Evolutionary conservation across 495 filamentous ascomycete species (phyloP).

Genomic region (Cryomyces minteri): DNA sequence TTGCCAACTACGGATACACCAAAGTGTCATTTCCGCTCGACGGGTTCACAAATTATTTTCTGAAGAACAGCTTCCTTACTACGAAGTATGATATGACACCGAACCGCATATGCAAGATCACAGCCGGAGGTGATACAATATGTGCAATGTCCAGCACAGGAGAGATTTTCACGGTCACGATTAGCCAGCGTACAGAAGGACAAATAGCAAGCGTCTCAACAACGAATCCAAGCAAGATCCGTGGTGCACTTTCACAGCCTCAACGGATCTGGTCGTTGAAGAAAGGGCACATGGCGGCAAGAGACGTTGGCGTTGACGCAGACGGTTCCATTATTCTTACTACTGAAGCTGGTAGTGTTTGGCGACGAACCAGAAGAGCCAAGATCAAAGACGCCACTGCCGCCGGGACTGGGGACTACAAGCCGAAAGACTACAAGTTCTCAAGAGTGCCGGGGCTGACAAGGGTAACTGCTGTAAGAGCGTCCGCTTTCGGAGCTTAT

Average conservation of each 20-base stretch:
- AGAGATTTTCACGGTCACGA: constrained; percentile 64
- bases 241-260: constrained; percentile 53
- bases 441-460: constrained; percentile 75
- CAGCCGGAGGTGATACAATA: constrained; percentile 73
- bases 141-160: constrained; percentile 69
- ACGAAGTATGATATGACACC: constrained; percentile 45
- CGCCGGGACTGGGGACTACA: constrained; percentile 28
- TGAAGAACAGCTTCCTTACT: constrained; percentile 44
- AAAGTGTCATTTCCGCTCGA: constrained; percentile 67
- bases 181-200: constrained; percentile 46
- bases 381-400: constrained; percentile 57
- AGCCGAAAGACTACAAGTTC: constrained; percentile 81
- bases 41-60: constrained; percentile 43
- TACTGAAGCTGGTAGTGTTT: constrained; percentile 80
- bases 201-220: constrained; percentile 45
- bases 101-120: constrained; percentile 55
- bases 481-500: constrained; percentile 75
- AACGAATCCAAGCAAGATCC: constrained; percentile 75
- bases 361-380: constrained; percentile 62
- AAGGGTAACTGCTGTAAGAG: constrained; percentile 61
- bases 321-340: constrained; percentile 92
- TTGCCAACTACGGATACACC: constrained; percentile 84
- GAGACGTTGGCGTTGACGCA: constrained; percentile 74
- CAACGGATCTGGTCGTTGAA: constrained; percentile 66
- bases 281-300: constrained; percentile 67